These are phyloP conservation scores for Solanum pimpinellifolium DNA, from an alignment of 257 asterid species.

Conservation along the genomic window DNA sequence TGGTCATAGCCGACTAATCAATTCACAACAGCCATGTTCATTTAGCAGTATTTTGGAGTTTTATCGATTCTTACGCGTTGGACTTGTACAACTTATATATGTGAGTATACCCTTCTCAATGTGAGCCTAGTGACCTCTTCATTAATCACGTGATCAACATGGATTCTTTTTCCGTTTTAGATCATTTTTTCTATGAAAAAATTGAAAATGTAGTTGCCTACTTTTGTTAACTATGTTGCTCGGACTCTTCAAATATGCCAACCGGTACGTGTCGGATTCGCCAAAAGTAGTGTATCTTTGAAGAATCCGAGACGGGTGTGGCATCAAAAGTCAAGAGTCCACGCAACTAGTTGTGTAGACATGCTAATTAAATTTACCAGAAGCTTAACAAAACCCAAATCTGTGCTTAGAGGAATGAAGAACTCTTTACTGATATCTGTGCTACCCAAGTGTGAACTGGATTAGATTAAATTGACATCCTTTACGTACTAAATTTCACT, in stretches of 20 bases:
- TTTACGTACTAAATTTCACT: not conserved
- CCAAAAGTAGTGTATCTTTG: too few relatives aligned
- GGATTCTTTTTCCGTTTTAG: not conserved
- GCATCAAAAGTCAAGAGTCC: too few relatives aligned
- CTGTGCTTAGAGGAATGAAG: not conserved
- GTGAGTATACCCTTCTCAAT: conserved; percentile 38
- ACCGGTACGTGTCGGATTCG: too few relatives aligned
- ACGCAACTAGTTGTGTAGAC: not conserved
- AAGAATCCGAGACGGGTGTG: too few relatives aligned
- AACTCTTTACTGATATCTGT: not conserved
- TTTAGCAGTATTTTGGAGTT: conserved; percentile 49
- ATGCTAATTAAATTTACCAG: not conserved
- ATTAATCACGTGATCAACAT: not conserved
- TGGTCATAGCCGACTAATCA: conserved; percentile 31
- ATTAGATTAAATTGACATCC: not conserved
- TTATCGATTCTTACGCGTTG: conserved; percentile 59
- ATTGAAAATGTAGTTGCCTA: not conserved
- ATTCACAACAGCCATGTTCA: conserved; percentile 31
- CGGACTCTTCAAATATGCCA: too few relatives aligned
- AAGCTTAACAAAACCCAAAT: not conserved
- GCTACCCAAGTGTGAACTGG: not conserved
- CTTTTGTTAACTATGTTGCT: not conserved
- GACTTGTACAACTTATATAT: conserved; percentile 72
- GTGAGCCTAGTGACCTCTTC: not conserved
- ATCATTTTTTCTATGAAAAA: not conserved